phyloP scores from a whole-genome alignment of 768 basidiomycete species.

The Mycena capillaripes region DNA sequence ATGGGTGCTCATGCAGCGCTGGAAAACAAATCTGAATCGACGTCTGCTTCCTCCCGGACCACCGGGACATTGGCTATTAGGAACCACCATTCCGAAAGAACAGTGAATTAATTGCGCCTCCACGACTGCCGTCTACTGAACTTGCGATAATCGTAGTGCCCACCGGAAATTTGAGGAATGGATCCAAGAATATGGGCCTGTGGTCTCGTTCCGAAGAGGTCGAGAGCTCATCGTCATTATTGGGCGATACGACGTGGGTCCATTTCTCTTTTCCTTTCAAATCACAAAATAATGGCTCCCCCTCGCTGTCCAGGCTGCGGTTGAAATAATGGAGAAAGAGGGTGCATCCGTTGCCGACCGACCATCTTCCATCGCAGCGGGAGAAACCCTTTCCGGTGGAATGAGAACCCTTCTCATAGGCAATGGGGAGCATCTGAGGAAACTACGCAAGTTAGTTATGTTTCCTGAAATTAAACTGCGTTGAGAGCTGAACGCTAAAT shows the following conservation, averaged over 20 bases:
- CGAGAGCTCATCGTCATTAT: conserved; percentile 59
- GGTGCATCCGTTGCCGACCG: conserved; percentile 70
- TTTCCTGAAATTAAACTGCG: too few species aligned
- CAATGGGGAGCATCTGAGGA: conserved; percentile 71
- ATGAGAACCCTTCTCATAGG: conserved; percentile 70
- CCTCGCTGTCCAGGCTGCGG: conserved; percentile 61
- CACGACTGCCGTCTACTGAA: not conserved
- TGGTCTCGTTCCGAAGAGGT: conserved; percentile 71
- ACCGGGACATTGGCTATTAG: conserved; percentile 55
- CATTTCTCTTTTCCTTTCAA: not conserved
- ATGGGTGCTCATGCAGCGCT: conserved; percentile 6
- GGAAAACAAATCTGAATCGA: not conserved
- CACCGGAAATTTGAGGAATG: conserved; percentile 71
- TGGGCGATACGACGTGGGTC: conserved; percentile 51
- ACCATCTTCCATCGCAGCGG: conserved; percentile 68
- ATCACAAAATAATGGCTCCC: not conserved
- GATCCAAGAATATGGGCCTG: conserved; percentile 72
- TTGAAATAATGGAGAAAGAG: conserved; percentile 78
- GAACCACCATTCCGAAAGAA: conserved; percentile 54
- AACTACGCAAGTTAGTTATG: conserved; percentile 64
- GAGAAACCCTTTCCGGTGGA: conserved; percentile 71
- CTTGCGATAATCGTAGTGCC: conserved; percentile 45
- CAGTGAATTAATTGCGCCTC: conserved; percentile 48
- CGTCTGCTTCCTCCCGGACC: conserved; percentile 58
- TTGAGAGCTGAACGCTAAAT: not conserved